Percentiles rank a stretch among this genome's conserved stretches.
phyloP scores from a whole-genome alignment of 306 rosid species.

The barrel medic (Medicago truncatula) region DNA sequence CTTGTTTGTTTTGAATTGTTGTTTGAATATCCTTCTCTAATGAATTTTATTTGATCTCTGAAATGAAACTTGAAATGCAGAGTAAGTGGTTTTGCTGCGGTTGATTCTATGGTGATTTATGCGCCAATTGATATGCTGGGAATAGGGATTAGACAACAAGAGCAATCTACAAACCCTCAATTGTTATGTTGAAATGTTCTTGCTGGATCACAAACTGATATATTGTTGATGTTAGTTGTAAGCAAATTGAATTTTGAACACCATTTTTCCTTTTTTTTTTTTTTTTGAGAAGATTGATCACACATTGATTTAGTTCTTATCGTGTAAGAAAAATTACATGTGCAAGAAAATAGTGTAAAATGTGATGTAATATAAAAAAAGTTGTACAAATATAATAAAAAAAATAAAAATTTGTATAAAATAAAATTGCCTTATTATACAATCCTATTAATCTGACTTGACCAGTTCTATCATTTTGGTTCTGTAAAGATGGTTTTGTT shows the following conservation, averaged over 20 bases:
- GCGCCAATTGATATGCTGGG: not conserved
- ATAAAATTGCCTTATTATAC: not conserved
- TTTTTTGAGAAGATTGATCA: constrained; percentile 12
- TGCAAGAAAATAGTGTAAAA: constrained; percentile 5
- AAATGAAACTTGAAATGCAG: constrained; percentile 57
- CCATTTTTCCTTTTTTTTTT: not conserved
- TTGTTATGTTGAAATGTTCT: constrained; percentile 36
- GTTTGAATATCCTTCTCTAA: constrained; percentile 8
- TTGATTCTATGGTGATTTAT: not conserved
- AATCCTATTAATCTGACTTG: not conserved
- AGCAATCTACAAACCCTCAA: constrained; percentile 5
- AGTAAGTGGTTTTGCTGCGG: constrained; percentile 88
- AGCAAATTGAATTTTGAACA: constrained; percentile 16
- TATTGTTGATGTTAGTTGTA: constrained; percentile 19
- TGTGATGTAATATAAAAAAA: constrained; percentile 12
- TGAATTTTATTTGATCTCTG: constrained; percentile 30
- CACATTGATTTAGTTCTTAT: not conserved
- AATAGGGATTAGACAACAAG: not conserved
- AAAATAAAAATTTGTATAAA: not conserved
- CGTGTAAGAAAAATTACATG: constrained; percentile 7
- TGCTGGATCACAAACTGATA: constrained; percentile 15
- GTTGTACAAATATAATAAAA: constrained; percentile 26
- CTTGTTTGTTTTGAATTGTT: not conserved
- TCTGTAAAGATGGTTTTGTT: not conserved
- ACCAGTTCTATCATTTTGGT: not conserved